Evolutionary conservation across 768 basidiomycete genomes (phyloP), one percentile per base, ranked within the genome.

Genomic region (Lactarius vividus): DNA sequence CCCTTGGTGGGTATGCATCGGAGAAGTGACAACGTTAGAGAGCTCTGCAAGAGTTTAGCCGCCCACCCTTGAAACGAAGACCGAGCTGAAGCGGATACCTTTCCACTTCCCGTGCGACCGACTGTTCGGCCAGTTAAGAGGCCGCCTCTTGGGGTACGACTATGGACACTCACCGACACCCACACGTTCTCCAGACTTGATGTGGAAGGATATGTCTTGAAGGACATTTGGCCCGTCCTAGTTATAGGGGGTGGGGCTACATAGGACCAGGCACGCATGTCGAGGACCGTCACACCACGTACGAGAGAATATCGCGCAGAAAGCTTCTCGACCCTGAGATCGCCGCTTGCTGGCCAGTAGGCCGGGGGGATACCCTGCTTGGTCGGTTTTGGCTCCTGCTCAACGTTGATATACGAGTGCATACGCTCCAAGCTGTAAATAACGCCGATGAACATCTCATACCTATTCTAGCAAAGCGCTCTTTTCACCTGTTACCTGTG

Each of bases 41-140:
- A 81, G 62, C 81, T 81, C 79, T 81, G 70, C 11, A 15, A 26
- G 16, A 26, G 33, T n/a, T 23, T 13, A 26, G 49, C 37, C 35
- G 1, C 16, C 6, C 8, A 2, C 39, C 16, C 33, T 44, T 31
- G 46, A 46, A 63, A 57, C 39, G 64, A 61, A 26, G 63, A 66
- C 16, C 59, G 72, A 53, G 23, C 31, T 26, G 31, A 39, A 56
- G 15, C 4, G 26, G 20, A 26, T 58, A 77, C 78, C 75, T 82
- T 82, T 46, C 85, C 85, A 70, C 82, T 83, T 18, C 86, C 86
- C 3, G 86, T 88, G 23, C 85, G 75, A 3, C 86, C 86, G 39
- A 87, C 84, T 82, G 28, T n/a, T 53, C 9, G 5, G 16, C 23
- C n/a, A 3, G 49, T 57, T 37, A 57, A 26, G 9, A 72, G 15